Conservation (phyloP, 2,329 filamentous ascomycete genomes). For the Biscogniauxia mediterranea region DNA sequence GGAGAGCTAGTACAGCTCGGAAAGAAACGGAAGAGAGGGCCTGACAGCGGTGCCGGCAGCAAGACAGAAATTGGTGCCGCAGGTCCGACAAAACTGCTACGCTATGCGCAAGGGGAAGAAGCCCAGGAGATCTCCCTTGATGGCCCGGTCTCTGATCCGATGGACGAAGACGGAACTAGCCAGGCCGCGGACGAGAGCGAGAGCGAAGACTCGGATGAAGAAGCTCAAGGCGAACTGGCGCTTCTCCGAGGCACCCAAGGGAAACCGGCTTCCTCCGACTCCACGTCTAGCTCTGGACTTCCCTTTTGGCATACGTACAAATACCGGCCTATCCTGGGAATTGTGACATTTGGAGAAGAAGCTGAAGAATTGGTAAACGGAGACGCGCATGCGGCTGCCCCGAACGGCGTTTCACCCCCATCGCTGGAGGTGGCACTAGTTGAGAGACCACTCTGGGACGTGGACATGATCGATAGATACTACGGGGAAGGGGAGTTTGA, state of each 20-base stretch:
- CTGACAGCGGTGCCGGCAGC: slow-evolving; percentile 51
- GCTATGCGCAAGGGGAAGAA: slow-evolving; percentile 17
- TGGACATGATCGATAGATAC: slow-evolving; percentile 73
- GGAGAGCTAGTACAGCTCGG: slow-evolving; percentile 29
- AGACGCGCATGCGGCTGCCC: slow-evolving; percentile 6
- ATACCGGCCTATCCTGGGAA: slow-evolving; percentile 87
- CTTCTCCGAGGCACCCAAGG: slow-evolving; percentile 30
- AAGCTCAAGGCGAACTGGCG: slow-evolving; percentile 32
- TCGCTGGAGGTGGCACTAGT: slow-evolving; percentile 80
- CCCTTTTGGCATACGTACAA: slow-evolving; percentile 81
- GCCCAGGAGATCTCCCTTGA: slow-evolving; percentile 29
- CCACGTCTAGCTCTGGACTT: slow-evolving; percentile 20
- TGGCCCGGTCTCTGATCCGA: slow-evolving; percentile 23
- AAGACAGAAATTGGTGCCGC: slow-evolving; percentile 46
- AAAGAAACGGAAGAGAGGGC: slow-evolving; percentile 56
- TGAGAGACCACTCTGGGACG: slow-evolving; percentile 81
- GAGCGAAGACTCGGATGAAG: slow-evolving; percentile 35
- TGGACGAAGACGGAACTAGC: slow-evolving; percentile 31
- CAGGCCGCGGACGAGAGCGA: slow-evolving; percentile 30
- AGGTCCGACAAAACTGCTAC: slow-evolving; percentile 30
- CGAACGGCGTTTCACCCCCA: slow-evolving; percentile 20
- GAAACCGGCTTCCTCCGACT: slow-evolving; percentile 24
- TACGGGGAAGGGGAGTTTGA: slow-evolving; percentile 57
- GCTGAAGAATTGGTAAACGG: slow-evolving; percentile 30
- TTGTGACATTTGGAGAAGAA: slow-evolving; percentile 46